Evolutionary conservation across 306 rosid species (phyloP), one percentile per base, ranked within the genome.

Genomic region (Adenanthera pavonina): DNA sequence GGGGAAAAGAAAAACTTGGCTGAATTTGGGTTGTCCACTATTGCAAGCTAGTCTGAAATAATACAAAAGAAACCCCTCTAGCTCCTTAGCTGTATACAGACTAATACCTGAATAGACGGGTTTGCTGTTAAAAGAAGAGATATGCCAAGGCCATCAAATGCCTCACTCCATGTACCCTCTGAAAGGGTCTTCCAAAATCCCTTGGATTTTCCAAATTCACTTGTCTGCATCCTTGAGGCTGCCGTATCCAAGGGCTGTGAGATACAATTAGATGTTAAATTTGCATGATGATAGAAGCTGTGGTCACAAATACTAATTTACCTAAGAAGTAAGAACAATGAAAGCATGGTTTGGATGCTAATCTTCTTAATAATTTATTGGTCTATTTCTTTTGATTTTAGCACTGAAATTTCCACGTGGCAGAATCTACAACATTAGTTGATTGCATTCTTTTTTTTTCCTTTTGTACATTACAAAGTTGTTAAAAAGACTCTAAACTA

Each of bases 221-320:
- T 93, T 74, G 99, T 93, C 87, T 95, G 98, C 97, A 95, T 95
- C 91, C 84, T 87, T 33, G 99, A 91, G 79, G 99, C 86, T 79
- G 93, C 95, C 25, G 97, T 89, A 85, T 95, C 99, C 85, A 95
- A 84, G 69, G 99, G 99, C 99, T 93, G 92, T 40, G 74, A 68
- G 80, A 69, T 61, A 84, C 70, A 83, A 73, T 38, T 44, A 80
- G 64, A 89, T 41, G 36, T 72, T 72, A 82, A 69, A 83, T n/a
- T 64, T 70, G 71, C 10, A 36, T 25, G 30, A 52, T 15, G 33
- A 47, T 47, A 78, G 69, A 79, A 53, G 20, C 20, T 10, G 36
- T 19, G 14, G 75, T 38, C 16, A 52, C 67, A 33, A 78, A 78
- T 35, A 78, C 47, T 34, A 46, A 2, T 16, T 65, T 34, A 65